Percentiles rank a stretch among this genome's conserved stretches.
Evolutionary conservation across 2,329 filamentous ascomycete genomes (phyloP).

Genomic region (Pseudocercospora musae): DNA sequence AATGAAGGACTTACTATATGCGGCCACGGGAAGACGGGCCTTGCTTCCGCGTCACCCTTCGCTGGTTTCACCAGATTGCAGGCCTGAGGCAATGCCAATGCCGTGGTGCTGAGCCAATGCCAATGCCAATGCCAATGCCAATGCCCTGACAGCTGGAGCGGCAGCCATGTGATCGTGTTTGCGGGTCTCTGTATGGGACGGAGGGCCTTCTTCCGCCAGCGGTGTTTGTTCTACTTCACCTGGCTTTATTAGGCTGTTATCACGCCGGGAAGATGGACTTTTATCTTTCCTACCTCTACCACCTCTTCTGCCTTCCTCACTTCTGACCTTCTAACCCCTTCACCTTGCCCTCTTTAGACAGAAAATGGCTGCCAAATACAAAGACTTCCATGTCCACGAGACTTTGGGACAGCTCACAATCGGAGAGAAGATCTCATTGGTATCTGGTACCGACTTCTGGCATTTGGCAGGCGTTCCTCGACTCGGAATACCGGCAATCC

Average conservation of each 20-base stretch:
- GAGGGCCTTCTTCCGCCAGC: not conserved
- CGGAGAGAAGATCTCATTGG: conserved; percentile 32
- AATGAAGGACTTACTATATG: too few relatives aligned
- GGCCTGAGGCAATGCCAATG: too few relatives aligned
- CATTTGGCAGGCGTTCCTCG: conserved; percentile 61
- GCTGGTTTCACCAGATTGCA: too few relatives aligned
- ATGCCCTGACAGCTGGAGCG: too few relatives aligned
- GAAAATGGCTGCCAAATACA: conserved; percentile 14
- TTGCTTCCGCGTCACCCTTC: too few relatives aligned
- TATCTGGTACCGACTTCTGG: conserved; percentile 60
- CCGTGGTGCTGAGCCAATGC: not conserved
- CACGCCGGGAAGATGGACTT: not conserved
- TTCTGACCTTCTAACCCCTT: not conserved
- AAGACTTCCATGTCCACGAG: conserved; percentile 33
- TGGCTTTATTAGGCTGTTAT: not conserved
- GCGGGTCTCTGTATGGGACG: not conserved
- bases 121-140: too few relatives aligned
- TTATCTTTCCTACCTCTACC: too few relatives aligned
- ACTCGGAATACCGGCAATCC: conserved; percentile 61
- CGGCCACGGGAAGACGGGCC: not conserved
- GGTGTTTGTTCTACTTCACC: not conserved
- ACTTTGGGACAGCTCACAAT: conserved; percentile 31
- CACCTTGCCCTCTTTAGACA: not conserved
- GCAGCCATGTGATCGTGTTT: not conserved
- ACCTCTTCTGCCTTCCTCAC: not conserved